Evolutionary conservation across 768 basidiomycete genomes (phyloP), one percentile per base, ranked within the genome.

Genomic region (Kwoniella dejecticola): DNA sequence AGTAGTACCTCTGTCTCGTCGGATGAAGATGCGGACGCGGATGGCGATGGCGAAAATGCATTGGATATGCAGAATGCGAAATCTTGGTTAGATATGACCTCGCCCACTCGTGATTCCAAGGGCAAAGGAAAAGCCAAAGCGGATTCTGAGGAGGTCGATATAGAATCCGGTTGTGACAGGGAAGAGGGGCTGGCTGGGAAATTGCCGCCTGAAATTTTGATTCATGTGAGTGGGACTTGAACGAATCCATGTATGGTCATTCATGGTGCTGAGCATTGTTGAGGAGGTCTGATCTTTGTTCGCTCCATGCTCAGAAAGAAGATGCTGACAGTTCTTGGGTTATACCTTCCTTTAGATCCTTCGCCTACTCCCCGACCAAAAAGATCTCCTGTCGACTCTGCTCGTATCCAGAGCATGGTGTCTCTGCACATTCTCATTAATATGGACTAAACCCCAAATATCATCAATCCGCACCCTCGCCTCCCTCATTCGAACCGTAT

Each of bases 361-460:
- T 68, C 89, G 88, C 67, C 86, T 92, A 69, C 83, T 99, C 12
- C 85, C 88, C 67, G 83, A 85, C 0, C 81, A 87, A 29, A 83
- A 84, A 61, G 90, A 95, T 78, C 83, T 97, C 47, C 85, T 88
- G 65, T 82, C 83, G 66, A 83, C 85, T 40, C 83, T 94, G 62
- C 86, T 88, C 58, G 93, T 97, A 26, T 92, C 87, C 19, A 87
- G 90, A 59, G 84, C 86, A 26, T 99, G 95, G 93, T 97, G 92
- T 83, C 89, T 94, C 75, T 96, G 92, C 79, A 87, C 91, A 29
- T 92, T 94, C 42, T 91, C 97, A 78, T 84, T 97, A 21, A 83
- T 98, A 23, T 99, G 94, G 94, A 88, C 92, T 79, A 89, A 90
- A 71, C 94, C 94, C 19, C 82, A 83, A 54, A 86, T 98, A 74